Percentiles rank a stretch among this genome's conserved stretches.
Conservation (phyloP, 805 yeast species). For the Saturnispora zaruensis region DNA sequence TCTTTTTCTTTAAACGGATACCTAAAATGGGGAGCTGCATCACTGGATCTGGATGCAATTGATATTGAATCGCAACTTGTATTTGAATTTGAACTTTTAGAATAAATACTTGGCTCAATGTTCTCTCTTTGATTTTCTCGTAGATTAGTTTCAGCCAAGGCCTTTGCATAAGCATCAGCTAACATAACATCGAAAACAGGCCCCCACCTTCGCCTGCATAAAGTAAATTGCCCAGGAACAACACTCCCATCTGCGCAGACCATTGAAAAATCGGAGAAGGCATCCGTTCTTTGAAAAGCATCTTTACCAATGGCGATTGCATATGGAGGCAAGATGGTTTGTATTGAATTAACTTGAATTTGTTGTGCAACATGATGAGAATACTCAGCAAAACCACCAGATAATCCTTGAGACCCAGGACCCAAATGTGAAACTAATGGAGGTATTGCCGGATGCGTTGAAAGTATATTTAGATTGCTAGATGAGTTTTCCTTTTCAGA, state of each 20-base stretch:
- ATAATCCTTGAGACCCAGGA: constrained; percentile 4
- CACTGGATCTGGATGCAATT: constrained; percentile 6
- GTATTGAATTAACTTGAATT: constrained; percentile 52
- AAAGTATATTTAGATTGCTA: background rate
- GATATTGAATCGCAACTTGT: constrained; percentile 13
- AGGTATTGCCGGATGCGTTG: background rate
- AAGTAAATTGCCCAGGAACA: constrained; percentile 51
- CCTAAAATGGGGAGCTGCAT: constrained; percentile 48
- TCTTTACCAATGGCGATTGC: constrained; percentile 73
- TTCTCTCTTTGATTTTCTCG: background rate
- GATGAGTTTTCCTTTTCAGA: background rate
- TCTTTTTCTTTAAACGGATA: constrained; percentile 56
- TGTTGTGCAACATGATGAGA: constrained; percentile 72
- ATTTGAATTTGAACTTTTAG: background rate
- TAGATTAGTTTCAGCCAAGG: constrained; percentile 30
- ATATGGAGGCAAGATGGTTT: constrained; percentile 66
- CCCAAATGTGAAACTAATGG: background rate
- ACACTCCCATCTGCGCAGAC: constrained; percentile 62
- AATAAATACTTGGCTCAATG: constrained; percentile 2
- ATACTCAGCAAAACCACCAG: constrained; percentile 53
- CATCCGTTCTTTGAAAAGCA: constrained; percentile 58
- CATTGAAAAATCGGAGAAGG: constrained; percentile 64
- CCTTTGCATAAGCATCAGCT: constrained; percentile 56
- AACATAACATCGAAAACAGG: constrained; percentile 53
- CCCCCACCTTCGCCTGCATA: constrained; percentile 74